Conservation (phyloP, 495 filamentous ascomycete species). For the Zalerion maritima region DNA sequence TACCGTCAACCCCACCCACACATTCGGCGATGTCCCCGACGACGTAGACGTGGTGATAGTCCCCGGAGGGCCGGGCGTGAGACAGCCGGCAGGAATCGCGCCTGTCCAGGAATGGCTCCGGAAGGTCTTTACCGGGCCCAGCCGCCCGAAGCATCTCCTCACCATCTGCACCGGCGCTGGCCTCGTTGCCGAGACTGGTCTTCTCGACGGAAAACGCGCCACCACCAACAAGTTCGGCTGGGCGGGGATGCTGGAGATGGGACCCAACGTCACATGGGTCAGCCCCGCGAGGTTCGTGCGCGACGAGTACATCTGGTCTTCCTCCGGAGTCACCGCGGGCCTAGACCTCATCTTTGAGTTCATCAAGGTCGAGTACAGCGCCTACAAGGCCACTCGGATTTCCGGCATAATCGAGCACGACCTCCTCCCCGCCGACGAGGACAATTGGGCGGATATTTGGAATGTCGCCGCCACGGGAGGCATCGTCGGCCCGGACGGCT, state of each 20-base stretch:
- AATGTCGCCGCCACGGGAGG: too few relatives aligned
- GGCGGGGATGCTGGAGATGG: conserved; percentile 28
- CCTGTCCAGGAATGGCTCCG: conserved; percentile 25
- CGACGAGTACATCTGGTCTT: conserved; percentile 42
- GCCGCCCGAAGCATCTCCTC: conserved; percentile 31
- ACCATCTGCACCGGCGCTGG: conserved; percentile 38
- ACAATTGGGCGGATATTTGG: too few relatives aligned
- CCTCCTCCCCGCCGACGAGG: too few relatives aligned
- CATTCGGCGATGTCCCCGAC: conserved; percentile 19
- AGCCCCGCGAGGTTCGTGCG: conserved; percentile 36
- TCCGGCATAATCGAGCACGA: conserved; percentile 1
- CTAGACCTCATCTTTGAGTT: conserved; percentile 35
- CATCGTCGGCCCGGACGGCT: too few relatives aligned
- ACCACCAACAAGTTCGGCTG: conserved; percentile 48
- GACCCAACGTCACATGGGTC: conserved; percentile 32
- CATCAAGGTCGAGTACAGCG: conserved; percentile 17
- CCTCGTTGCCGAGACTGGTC: conserved; percentile 29
- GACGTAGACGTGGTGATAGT: conserved; percentile 40
- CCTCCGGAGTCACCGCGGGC: conserved; percentile 38
- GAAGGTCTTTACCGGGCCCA: conserved; percentile 14
- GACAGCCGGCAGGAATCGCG: conserved; percentile 13
- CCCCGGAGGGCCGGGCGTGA: conserved; percentile 38
- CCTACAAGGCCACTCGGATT: not conserved
- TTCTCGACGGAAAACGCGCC: conserved; percentile 33
- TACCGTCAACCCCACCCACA: conserved; percentile 35